These are phyloP conservation scores for Fagopyrum esculentum DNA, from an alignment of 148 eudicot species.

Conservation along the genomic window DNA sequence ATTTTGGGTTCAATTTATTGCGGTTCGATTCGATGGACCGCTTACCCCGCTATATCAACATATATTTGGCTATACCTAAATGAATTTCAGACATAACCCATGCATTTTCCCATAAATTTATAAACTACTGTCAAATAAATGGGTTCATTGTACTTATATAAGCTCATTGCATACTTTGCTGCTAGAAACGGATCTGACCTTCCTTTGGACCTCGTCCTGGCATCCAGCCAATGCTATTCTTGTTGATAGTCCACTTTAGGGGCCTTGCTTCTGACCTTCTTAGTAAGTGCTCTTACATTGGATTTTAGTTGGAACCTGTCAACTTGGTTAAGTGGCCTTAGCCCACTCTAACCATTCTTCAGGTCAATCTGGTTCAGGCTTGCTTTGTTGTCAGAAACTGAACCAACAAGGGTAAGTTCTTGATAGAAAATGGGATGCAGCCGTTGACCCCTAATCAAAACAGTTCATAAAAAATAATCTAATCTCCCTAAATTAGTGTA, in stretches of 20 bases:
- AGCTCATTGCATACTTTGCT: too few relatives aligned
- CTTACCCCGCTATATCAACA: too few relatives aligned
- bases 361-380: constrained; percentile 3
- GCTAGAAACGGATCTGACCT: too few relatives aligned
- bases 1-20: too few relatives aligned
- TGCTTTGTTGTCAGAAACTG: constrained; percentile 8
- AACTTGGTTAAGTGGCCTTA: constrained; percentile 3
- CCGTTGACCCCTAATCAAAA: neutral
- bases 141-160: too few relatives aligned
- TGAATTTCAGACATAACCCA: too few relatives aligned
- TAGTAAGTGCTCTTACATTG: constrained; percentile 15
- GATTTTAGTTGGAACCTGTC: constrained; percentile 18
- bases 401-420: neutral
- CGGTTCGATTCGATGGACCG: too few relatives aligned
- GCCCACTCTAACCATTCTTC: constrained; percentile 1
- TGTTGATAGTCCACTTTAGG: neutral
- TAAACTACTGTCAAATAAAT: too few relatives aligned
- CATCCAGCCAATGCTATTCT: too few relatives aligned
- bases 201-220: too few relatives aligned
- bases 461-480: neutral
- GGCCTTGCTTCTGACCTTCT: constrained; percentile 10
- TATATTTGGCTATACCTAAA: too few relatives aligned
- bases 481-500: neutral
- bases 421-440: constrained; percentile 14
- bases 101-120: too few relatives aligned